A percentile compares a stretch with the other conserved stretches of the same genome.
Conservation (phyloP, 148 eudicot genomes). For the Persicaria tinctoria region DNA sequence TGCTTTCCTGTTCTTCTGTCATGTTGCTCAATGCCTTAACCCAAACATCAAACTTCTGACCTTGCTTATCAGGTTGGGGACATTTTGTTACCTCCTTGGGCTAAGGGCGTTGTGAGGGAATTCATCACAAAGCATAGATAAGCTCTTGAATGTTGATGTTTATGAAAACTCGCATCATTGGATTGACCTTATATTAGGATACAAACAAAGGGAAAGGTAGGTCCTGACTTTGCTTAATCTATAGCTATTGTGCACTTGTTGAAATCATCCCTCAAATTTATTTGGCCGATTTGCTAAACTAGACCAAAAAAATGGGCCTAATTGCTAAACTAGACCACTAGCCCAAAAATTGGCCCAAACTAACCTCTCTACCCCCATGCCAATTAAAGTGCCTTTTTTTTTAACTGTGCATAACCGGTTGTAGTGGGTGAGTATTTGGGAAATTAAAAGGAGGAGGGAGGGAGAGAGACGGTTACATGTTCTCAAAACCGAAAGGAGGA, state of each 20-base stretch:
- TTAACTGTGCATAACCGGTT: too few species aligned
- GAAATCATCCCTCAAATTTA: background rate
- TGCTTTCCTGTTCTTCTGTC: background rate
- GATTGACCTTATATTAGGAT: slow-evolving; percentile 96
- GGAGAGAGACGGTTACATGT: too few species aligned
- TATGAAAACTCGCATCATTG: slow-evolving; percentile 95
- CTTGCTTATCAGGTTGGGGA: slow-evolving; percentile 58
- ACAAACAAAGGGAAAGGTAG: slow-evolving; percentile 95
- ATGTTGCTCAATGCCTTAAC: background rate
- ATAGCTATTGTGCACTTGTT: slow-evolving; percentile 2
- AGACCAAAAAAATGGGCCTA: too few species aligned
- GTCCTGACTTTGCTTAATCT: slow-evolving; percentile 18
- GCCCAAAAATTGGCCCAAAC: too few species aligned
- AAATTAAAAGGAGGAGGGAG: too few species aligned
- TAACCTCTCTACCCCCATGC: too few species aligned
- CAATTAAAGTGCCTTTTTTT: too few species aligned
- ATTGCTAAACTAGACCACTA: too few species aligned
- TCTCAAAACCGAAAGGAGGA: too few species aligned
- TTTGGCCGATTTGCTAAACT: too few species aligned
- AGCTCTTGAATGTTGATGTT: slow-evolving; percentile 91
- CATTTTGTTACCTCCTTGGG: slow-evolving; percentile 92
- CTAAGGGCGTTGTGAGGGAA: slow-evolving; percentile 89
- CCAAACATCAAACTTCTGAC: background rate
- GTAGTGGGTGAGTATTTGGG: too few species aligned
- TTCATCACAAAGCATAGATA: slow-evolving; percentile 87